Base-by-base conservation (phyloP, 1,284 basidiomycete genomes). In the Polyporus tsugae region DNA sequence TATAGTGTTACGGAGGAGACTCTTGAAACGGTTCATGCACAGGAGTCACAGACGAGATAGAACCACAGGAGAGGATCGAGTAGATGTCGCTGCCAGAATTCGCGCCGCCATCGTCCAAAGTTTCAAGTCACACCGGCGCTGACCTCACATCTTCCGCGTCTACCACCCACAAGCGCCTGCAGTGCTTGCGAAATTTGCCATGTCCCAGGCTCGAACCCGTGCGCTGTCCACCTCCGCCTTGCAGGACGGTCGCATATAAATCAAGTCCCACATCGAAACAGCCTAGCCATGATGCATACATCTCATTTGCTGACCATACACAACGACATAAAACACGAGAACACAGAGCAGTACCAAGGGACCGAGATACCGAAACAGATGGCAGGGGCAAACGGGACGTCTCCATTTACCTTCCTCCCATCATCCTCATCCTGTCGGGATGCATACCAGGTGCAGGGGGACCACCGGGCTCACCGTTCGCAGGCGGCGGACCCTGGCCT, bases 361-460 rank as follows among this genome's bases (percentile, higher is more conserved):
- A 33, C 41, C 41, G 29, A 25, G 29, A 52, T 13, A 52, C 7
- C 39, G 22, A 63, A 36, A 39, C 55, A 63, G 38, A 57, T 22
- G 15, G 39, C 15, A 55, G 7, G 42, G 10, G 10, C 15, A 36
- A 53, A 64, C 59, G 35, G 17, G 25, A 44, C 17, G 39, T 53
- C 22, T 38, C 29, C 29, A 17, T 73, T 73, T 75, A 79, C 76
- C 74, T 73, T 59, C 77, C 75, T 62, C 83, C 87, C 90, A 95
- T 89, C 93, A 95, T 95, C 69, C 93, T 85, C 78, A 94, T 75
- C 70, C 94, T 86, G 80, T 96, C 94, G n/a, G 95, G 95, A 80
- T 96, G 95, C 73, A 96, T 93, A 38, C 87, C 81, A 60, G 83
- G 82, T 22, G 79, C 80, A 25, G 83, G 81, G 10, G 72, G 70